Conservation (phyloP, 495 filamentous ascomycete genomes). For the Podospora australis region DNA sequence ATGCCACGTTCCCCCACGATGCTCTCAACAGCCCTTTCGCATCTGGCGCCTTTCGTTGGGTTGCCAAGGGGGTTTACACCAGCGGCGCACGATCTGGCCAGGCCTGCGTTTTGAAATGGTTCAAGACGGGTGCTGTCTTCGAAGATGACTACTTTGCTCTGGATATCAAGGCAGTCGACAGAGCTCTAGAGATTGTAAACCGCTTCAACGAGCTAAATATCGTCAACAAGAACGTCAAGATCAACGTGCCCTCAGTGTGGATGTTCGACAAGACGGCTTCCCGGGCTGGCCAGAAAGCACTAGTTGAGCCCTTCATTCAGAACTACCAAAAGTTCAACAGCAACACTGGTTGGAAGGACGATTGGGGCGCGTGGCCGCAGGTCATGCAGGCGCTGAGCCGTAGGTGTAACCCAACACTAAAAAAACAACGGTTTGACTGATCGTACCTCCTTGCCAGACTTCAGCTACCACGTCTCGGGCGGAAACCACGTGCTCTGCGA, state of each 20-base stretch:
- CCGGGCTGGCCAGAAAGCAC: slow-evolving; percentile 12
- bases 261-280: background rate
- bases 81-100: slow-evolving; percentile 19
- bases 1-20: background rate
- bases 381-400: slow-evolving; percentile 37
- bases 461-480: slow-evolving; percentile 33
- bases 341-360: slow-evolving; percentile 32
- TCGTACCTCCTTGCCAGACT: no score
- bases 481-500: slow-evolving; percentile 35
- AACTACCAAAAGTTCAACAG: slow-evolving; percentile 41
- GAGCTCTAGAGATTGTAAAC: slow-evolving; percentile 29
- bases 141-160: slow-evolving; percentile 27
- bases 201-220: slow-evolving; percentile 27
- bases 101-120: slow-evolving; percentile 31
- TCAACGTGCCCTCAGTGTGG: slow-evolving; percentile 31
- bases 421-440: no score
- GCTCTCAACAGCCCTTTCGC: slow-evolving; percentile 20
- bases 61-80: slow-evolving; percentile 26
- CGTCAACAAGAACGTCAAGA: slow-evolving; percentile 20
- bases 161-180: slow-evolving; percentile 30
- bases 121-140: slow-evolving; percentile 28
- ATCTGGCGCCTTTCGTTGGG: slow-evolving; percentile 26
- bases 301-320: slow-evolving; percentile 32
- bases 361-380: slow-evolving; percentile 17
- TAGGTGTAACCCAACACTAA: no score